Evolutionary conservation across 2,329 filamentous ascomycete genomes (phyloP).

Genomic region (Phaeosphaeriaceae sp.): DNA sequence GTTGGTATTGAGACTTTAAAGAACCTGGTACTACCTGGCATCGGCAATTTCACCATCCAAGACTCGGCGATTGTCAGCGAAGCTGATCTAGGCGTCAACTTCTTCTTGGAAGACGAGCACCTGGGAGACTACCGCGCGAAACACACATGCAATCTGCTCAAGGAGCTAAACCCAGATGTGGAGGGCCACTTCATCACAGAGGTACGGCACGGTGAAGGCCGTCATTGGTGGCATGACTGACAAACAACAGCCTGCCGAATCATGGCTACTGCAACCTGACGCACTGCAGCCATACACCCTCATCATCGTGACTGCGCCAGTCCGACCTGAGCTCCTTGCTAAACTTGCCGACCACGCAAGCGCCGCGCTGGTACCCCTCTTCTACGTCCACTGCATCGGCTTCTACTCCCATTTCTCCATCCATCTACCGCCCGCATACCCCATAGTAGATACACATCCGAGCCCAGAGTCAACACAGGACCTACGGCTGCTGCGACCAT

Average conservation of each 20-base stretch:
- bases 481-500: slow-evolving; percentile 82
- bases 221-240: slow-evolving; percentile 11
- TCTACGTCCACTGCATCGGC: slow-evolving; percentile 87
- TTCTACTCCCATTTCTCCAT: slow-evolving; percentile 93
- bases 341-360: slow-evolving; percentile 59
- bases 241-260: slow-evolving; percentile 49
- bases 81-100: slow-evolving; percentile 90
- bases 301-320: slow-evolving; percentile 67
- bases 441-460: slow-evolving; percentile 94
- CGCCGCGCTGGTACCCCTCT: slow-evolving; percentile 71
- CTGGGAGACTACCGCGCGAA: slow-evolving; percentile 80
- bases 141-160: slow-evolving; percentile 76
- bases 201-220: slow-evolving; percentile 45
- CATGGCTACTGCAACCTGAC: slow-evolving; percentile 51
- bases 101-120: slow-evolving; percentile 85
- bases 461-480: slow-evolving; percentile 85
- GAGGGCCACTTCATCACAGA: slow-evolving; percentile 72
- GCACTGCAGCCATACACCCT: slow-evolving; percentile 62
- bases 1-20: slow-evolving; percentile 92
- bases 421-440: slow-evolving; percentile 77
- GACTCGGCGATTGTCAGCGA: slow-evolving; percentile 81
- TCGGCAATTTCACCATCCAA: slow-evolving; percentile 90
- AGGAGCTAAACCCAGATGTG: slow-evolving; percentile 93
- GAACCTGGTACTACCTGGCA: slow-evolving; percentile 92
- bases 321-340: slow-evolving; percentile 60